Percentiles rank a stretch among this genome's conserved stretches.
Evolutionary conservation across 2,329 filamentous ascomycete species (phyloP).

Genomic region (Aspergillus novoparasiticus): DNA sequence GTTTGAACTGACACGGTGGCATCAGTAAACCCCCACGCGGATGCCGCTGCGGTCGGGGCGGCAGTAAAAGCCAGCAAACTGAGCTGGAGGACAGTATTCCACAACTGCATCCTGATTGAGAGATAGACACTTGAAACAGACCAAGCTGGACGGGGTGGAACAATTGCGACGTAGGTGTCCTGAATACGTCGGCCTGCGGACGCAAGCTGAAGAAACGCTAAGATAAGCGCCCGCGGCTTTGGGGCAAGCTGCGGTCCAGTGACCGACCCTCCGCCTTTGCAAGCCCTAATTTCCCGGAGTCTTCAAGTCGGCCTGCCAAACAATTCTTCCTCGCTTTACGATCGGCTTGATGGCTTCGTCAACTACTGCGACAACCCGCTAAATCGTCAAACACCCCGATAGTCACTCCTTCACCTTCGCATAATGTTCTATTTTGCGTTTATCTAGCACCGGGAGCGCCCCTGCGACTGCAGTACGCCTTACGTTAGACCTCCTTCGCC

Average conservation of each 20-base stretch:
- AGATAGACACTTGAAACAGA: not conserved
- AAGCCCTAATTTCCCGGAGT: constrained; percentile 43
- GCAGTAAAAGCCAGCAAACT: constrained; percentile 40
- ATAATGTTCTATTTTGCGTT: constrained; percentile 14
- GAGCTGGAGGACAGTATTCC: constrained; percentile 37
- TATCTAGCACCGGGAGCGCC: constrained; percentile 17
- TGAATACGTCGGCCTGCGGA: not conserved
- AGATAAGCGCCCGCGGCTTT: constrained; percentile 28
- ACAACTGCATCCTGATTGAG: constrained; percentile 40
- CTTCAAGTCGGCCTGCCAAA: constrained; percentile 24
- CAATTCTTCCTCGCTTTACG: constrained; percentile 19
- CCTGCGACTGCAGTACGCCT: constrained; percentile 21
- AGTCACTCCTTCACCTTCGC: constrained; percentile 11
- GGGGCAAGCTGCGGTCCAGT: constrained; percentile 34
- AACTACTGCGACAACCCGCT: constrained; percentile 5
- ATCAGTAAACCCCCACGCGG: constrained; percentile 65
- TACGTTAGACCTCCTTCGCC: constrained; percentile 21
- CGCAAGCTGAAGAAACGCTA: constrained; percentile 19
- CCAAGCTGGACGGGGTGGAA: constrained; percentile 13
- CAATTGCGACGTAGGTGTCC: constrained; percentile 7
- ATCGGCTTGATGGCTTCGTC: constrained; percentile 7
- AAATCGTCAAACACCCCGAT: constrained; percentile 12
- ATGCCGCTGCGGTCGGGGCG: constrained; percentile 48
- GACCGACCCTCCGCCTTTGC: constrained; percentile 28
- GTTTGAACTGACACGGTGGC: constrained; percentile 61